phyloP scores from a whole-genome alignment of 2,329 filamentous ascomycete genomes.

The Penicillium sp. region DNA sequence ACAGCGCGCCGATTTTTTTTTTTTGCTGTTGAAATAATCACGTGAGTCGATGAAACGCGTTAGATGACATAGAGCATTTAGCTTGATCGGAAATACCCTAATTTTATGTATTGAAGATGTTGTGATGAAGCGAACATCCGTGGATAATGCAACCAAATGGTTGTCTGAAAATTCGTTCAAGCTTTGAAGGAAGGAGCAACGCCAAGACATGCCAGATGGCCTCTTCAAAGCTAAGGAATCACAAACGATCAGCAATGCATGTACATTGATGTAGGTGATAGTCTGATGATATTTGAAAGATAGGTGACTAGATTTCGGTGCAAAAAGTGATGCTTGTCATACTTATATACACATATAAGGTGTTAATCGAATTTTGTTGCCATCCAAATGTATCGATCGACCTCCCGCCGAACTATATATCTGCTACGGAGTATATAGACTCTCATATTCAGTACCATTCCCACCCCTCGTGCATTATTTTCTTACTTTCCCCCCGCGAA shows the following conservation, averaged over 20 bases:
- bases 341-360: not conserved
- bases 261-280: not conserved
- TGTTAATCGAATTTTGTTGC: not conserved
- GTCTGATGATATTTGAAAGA: not conserved
- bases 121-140: not conserved
- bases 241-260: conserved; percentile 15
- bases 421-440: not conserved
- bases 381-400: not conserved
- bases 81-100: not conserved
- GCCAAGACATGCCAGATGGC: conserved; percentile 40
- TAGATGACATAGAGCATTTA: conserved; percentile 9
- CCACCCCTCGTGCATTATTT: no score
- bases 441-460: not conserved
- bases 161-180: not conserved
- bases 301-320: not conserved
- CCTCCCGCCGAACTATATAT: not conserved
- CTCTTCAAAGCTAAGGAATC: conserved; percentile 19
- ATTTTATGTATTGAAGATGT: not conserved
- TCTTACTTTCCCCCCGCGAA: no score
- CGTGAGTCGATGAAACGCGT: conserved; percentile 15
- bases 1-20: conserved; percentile 27
- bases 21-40: conserved; percentile 11
- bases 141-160: not conserved
- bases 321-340: no score
- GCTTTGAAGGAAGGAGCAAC: conserved; percentile 7